Evolutionary conservation across 2,329 filamentous ascomycete species (phyloP), one percentile per base, ranked within the genome.

Genomic region (Paecilomyces formosus): DNA sequence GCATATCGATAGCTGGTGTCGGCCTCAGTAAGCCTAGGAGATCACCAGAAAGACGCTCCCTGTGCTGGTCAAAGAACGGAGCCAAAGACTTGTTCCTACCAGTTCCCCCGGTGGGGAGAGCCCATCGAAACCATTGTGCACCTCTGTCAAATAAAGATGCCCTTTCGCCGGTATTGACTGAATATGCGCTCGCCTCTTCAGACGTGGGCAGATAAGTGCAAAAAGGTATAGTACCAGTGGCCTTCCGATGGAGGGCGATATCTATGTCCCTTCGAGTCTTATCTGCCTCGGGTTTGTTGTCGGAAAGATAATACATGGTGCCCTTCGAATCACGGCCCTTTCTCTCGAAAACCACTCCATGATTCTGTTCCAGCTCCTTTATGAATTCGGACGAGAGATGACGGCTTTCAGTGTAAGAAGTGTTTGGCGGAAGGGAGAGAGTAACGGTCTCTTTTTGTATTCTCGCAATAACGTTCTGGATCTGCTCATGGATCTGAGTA

Each of bases 121-220:
- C 66, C 75, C 74, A 77, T 58, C 75, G 67, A 60, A 74, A 68
- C 74, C 74, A 77, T 31, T 63, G 51, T 24, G 67, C 69, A 54
- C 68, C 62, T 24, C 67, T 65, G 54, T 76, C 66, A 52, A 70
- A 62, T 65, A 70, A 74, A 9, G 70, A 64, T 9, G 66, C 60
- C 57, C 61, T 66, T 26, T 60, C 54, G 7, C 65, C 65, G 12
- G 65, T 63, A 13, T 61, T 59, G 30, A 71, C 63, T 53, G 61
- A 57, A 39, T 72, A 69, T 9, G 68, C 53, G 18, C 61, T 65
- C 18, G 70, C 66, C 3, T 60, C 55, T 52, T 71, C 63, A 0
- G 67, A 66, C 3, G 71, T 62, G 26, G 70, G 62, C 31, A 73
- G 58, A 58, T 76, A 74, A 5, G 74, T 73, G 53, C 70, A 68